Base-by-base conservation (phyloP, 208 protist genomes). In the Angomonas desouzai region DNA sequence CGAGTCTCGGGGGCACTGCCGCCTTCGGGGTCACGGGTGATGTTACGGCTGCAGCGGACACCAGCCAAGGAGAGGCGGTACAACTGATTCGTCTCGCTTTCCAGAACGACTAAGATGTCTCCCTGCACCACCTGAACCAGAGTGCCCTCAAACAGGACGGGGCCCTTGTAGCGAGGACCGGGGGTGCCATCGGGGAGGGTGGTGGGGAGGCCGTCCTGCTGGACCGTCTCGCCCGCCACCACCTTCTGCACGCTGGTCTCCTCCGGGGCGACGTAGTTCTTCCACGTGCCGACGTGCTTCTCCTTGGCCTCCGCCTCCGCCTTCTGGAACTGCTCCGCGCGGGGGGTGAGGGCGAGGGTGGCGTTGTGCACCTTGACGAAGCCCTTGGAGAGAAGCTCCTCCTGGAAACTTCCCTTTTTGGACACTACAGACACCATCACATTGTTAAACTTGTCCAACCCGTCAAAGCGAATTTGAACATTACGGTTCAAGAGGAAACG, bases 81-180 rank as follows among this genome's bases (percentile, higher is more conserved):
- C 20, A 83, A 40, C 25, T 84, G 62, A 16, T 66, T 48, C 16
- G 68, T 82, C 0, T 33, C 43, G 43, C 92, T 86, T 23, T 84
- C 70, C 36, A 70, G 83, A 7, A 96, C 70, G 11, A 89, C 77
- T 9, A 96, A 63, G 3, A 83, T 94, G 64, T 94, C 91, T 34
- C 83, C 87, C 55, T 86, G 79, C 36, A 96, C 77, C 30, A 92
- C 81, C 64, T 96, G 91, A 16, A 93, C 74, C 10, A 96, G 70
- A 4, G 61, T 67, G 18, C 78, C 91, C 32, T 62, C 79, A 43
- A 96, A 92, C 20, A 73, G 45, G 40, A 72, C 28, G 0, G 82
- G 83, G 9, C 84, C 88, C 27, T 70, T 86, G 77, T 91, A 91
- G 48, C 71, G 67, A 0, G 74, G 73, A 11, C 72, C 83, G 0